Base-by-base conservation (phyloP, 148 eudicot species). In the Rhododendron kiyosumense region DNA sequence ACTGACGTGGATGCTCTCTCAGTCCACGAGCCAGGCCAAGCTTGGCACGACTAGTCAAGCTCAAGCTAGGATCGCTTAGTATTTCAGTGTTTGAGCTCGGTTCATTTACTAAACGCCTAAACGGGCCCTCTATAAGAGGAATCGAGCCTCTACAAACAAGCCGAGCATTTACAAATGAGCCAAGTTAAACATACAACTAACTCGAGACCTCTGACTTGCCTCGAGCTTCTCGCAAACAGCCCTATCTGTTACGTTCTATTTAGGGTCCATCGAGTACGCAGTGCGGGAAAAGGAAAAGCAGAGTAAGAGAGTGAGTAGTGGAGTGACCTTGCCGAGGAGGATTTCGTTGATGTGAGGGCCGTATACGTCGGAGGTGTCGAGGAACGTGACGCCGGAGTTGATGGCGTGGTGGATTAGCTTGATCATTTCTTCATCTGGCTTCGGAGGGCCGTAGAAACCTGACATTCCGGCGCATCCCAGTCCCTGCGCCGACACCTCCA, bases 341-440 rank as follows among this genome's bases (percentile, higher is more conserved):
- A 7, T 2, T 77, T 77, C 80, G 80, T 43, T 77, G 28, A 12
- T 4, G 54, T 78, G 81, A 24, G 81, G 54, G 30, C 80, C 80
- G 48, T 77, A 77, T 10, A 77, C 4, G 80, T 77, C 80, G 81
- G 81, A 45, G 52, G 81, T 78, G 81, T 78, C 81, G 81, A 78
- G 51, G 81, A 78, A 78, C 1, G 52, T 78, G 18, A 78, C 81
- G 81, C 81, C 54, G 81, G 81, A 43, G 51, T 78, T 10, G 10
- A 78, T 8, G 26, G 81, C 81, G 52, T 78, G 81, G 28, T 78
- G 81, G 81, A 78, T 78, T 1, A 78, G 28, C 24, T 45, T 43
- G 14, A 78, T 78, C 51, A 78, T 43, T 11, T 78, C 81, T 78
- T 78, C 81, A 8, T 78, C 81, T 4, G 52, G 7, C 81, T 78